Evolutionary conservation across 192 early-diverging fungal genomes (phyloP).

Genomic region (Geranomyces variabilis): DNA sequence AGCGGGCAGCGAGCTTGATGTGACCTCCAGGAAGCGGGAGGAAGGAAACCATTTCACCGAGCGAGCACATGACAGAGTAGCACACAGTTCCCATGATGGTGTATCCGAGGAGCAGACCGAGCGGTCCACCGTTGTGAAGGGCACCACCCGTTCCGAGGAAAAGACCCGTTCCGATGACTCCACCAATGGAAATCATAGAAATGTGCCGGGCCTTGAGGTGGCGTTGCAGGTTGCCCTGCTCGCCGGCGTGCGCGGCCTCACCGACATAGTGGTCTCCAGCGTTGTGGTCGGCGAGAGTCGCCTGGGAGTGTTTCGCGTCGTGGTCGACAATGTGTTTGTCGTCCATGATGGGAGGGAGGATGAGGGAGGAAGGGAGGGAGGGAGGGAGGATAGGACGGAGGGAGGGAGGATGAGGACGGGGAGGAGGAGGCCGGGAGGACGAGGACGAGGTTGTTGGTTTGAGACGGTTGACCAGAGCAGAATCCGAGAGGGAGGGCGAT

Average conservation of each 20-base stretch:
- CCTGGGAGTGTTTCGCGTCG: background rate
- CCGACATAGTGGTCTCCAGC: background rate
- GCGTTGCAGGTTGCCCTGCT: constrained; percentile 15
- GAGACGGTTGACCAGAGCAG: no score
- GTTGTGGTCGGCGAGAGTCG: constrained; percentile 2
- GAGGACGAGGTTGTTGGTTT: no score
- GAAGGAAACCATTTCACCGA: constrained; percentile 82
- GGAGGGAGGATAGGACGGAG: background rate
- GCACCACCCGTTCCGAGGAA: constrained; percentile 58
- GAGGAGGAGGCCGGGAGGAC: background rate
- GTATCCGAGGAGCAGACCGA: constrained; percentile 69
- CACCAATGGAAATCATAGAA: constrained; percentile 25
- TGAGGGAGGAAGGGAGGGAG: background rate
- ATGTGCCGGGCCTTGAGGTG: constrained; percentile 32
- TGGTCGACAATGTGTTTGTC: background rate
- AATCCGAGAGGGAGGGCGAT: no score
- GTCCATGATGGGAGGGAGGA: background rate
- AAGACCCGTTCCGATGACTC: constrained; percentile 36
- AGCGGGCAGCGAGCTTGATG: constrained; percentile 50
- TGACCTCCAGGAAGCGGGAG: constrained; percentile 69
- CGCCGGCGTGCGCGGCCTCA: background rate
- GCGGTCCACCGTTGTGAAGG: constrained; percentile 66
- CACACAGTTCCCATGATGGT: constrained; percentile 49
- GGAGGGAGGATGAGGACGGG: background rate
- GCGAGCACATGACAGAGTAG: constrained; percentile 59